Evolutionary conservation across 2,329 filamentous ascomycete species (phyloP).

Genomic region (Gaeumannomyces tritici): DNA sequence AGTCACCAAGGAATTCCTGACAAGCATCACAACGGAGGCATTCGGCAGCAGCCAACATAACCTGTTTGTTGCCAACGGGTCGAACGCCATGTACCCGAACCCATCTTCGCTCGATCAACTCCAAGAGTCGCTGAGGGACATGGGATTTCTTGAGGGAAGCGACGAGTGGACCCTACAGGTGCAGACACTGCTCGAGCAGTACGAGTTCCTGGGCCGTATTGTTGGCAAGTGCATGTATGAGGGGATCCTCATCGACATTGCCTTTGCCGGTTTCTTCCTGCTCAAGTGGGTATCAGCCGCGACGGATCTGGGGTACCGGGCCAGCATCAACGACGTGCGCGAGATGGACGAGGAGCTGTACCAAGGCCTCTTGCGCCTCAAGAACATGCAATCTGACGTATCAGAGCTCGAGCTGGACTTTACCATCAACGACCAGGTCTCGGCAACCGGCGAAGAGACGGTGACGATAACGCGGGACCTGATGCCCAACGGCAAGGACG

Average conservation of each 20-base stretch:
- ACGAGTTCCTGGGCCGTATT: slow-evolving; percentile 86
- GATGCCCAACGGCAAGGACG: slow-evolving; percentile 65
- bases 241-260: slow-evolving; percentile 86
- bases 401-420: slow-evolving; percentile 78
- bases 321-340: slow-evolving; percentile 88
- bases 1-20: slow-evolving; percentile 95
- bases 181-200: slow-evolving; percentile 57
- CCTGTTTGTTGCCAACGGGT: slow-evolving; percentile 75
- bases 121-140: slow-evolving; percentile 44
- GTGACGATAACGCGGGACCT: slow-evolving; percentile 64
- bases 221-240: slow-evolving; percentile 97
- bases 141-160: slow-evolving; percentile 41
- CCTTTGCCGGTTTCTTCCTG: slow-evolving; percentile 91
- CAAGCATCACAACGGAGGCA: slow-evolving; percentile 75
- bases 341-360: slow-evolving; percentile 90
- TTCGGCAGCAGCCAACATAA: slow-evolving; percentile 50
- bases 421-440: slow-evolving; percentile 68
- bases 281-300: slow-evolving; percentile 82
- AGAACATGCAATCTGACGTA: slow-evolving; percentile 77
- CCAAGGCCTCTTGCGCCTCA: slow-evolving; percentile 71
- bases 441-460: slow-evolving; percentile 28
- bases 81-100: slow-evolving; percentile 83
- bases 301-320: slow-evolving; percentile 57
- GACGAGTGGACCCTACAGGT: slow-evolving; percentile 48
- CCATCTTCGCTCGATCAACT: slow-evolving; percentile 65